These are phyloP conservation scores for Plectosphaerella plurivora DNA, from an alignment of 2,329 filamentous ascomycete species.

Conservation along the genomic window DNA sequence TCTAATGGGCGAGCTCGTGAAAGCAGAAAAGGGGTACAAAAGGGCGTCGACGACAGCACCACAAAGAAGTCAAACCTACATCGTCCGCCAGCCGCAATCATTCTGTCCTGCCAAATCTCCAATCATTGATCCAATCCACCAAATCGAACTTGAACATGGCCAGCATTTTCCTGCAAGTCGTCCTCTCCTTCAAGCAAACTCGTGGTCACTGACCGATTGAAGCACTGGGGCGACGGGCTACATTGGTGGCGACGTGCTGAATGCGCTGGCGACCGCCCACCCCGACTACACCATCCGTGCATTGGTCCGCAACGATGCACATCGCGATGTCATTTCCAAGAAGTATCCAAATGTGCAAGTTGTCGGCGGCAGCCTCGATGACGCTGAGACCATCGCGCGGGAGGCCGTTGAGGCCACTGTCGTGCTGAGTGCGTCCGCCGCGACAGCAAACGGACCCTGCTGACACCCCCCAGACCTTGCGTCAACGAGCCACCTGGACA, in stretches of 20 bases:
- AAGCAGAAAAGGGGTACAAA: no score
- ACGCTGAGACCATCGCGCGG: constrained; percentile 40
- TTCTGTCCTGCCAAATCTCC: no score
- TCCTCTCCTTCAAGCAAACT: neutral
- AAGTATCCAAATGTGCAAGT: constrained; percentile 41
- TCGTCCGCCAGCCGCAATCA: no score
- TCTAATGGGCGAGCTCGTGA: no score
- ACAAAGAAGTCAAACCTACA: no score
- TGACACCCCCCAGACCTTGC: constrained; percentile 21
- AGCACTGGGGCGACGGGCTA: constrained; percentile 32
- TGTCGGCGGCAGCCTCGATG: constrained; percentile 43
- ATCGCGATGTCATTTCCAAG: constrained; percentile 34
- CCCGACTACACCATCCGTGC: constrained; percentile 41
- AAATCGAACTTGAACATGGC: no score
- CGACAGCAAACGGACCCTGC: neutral
- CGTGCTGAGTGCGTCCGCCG: constrained; percentile 37
- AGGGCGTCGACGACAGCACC: no score
- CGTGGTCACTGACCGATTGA: neutral
- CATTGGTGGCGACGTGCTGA: constrained; percentile 46
- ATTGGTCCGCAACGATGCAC: constrained; percentile 42
- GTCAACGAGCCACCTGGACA: constrained; percentile 23
- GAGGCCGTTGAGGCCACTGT: constrained; percentile 47
- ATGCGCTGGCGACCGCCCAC: constrained; percentile 34
- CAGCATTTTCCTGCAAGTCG: neutral
- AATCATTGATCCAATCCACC: no score